Conservation (phyloP, 2,329 filamentous ascomycete genomes). For the Rhinocladiella mackenziei region DNA sequence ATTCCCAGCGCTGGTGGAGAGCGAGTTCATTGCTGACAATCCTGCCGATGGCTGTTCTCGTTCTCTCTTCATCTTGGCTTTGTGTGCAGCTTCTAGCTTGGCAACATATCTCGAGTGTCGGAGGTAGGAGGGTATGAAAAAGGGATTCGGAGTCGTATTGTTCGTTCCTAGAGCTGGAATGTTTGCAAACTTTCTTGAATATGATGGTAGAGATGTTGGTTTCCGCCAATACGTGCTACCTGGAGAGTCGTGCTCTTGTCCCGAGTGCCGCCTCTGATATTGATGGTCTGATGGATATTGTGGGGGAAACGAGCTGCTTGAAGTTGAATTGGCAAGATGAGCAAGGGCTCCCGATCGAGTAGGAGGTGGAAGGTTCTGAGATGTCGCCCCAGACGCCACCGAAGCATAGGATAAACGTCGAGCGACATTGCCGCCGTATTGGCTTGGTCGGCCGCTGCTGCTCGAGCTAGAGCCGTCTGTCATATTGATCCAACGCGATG, state of each 20-base stretch:
- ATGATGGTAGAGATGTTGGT: slow-evolving; percentile 42
- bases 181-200: slow-evolving; percentile 47
- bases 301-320: slow-evolving; percentile 36
- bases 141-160: slow-evolving; percentile 43
- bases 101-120: slow-evolving; percentile 72
- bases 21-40: slow-evolving; percentile 41
- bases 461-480: slow-evolving; percentile 18
- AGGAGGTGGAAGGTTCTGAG: slow-evolving; percentile 41
- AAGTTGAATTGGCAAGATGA: slow-evolving; percentile 32
- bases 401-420: slow-evolving; percentile 61
- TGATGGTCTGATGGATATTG: slow-evolving; percentile 35
- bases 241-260: slow-evolving; percentile 48
- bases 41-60: slow-evolving; percentile 47
- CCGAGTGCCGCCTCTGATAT: slow-evolving; percentile 35
- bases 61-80: slow-evolving; percentile 53
- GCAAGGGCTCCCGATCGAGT: slow-evolving; percentile 37
- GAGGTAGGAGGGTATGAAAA: slow-evolving; percentile 84
- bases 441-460: slow-evolving; percentile 15
- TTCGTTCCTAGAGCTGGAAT: slow-evolving; percentile 30
- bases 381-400: slow-evolving; percentile 52
- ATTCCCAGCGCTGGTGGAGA: slow-evolving; percentile 48
- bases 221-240: slow-evolving; percentile 45
- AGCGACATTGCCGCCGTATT: slow-evolving; percentile 18
- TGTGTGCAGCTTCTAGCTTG: slow-evolving; percentile 67
- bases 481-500: slow-evolving; percentile 8